Evolutionary conservation across 305 asterid genomes (phyloP).

Genomic region (Ilex paraguariensis): DNA sequence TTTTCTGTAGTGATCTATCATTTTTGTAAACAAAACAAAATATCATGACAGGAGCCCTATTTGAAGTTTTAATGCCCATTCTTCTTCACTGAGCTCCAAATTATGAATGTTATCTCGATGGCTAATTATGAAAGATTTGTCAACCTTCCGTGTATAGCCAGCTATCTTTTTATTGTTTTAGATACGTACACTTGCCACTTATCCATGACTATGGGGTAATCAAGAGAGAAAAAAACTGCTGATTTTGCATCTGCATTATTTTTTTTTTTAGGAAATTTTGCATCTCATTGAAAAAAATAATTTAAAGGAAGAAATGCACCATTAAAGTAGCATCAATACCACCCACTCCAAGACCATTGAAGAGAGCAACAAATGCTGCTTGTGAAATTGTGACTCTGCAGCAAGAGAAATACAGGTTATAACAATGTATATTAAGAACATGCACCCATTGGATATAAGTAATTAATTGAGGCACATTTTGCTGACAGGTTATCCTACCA

Average conservation of each 20-base stretch:
- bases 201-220: neutral
- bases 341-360: slow-evolving; percentile 50
- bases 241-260: neutral
- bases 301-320: slow-evolving; percentile 18
- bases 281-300: neutral
- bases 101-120: too few relatives aligned
- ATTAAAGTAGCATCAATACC: slow-evolving; percentile 38
- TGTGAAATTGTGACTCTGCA: slow-evolving; percentile 28
- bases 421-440: neutral
- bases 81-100: too few relatives aligned
- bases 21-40: too few relatives aligned
- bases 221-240: neutral
- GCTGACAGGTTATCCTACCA: neutral
- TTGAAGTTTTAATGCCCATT: too few relatives aligned
- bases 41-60: too few relatives aligned
- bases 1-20: too few relatives aligned
- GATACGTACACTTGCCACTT: too few relatives aligned
- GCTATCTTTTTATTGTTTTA: too few relatives aligned
- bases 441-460: neutral
- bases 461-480: neutral
- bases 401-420: neutral
- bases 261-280: neutral
- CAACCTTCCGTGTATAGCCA: too few relatives aligned
- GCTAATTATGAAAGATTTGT: too few relatives aligned
- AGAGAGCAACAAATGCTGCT: slow-evolving; percentile 41